Evolutionary conservation across 2,329 filamentous ascomycete species (phyloP).

Genomic region (Xylaria polymorpha): DNA sequence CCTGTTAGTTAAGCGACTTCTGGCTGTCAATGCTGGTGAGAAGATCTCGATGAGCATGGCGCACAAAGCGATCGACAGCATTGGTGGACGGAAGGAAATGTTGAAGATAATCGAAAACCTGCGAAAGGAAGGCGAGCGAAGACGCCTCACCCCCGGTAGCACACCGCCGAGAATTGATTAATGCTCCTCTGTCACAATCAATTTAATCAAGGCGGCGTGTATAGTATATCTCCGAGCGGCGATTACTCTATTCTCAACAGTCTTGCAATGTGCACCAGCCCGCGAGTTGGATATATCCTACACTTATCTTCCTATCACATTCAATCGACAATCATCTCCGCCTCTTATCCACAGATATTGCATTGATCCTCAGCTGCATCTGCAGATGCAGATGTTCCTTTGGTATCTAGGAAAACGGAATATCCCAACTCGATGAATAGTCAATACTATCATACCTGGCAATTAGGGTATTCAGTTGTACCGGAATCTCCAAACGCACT

Average conservation of each 20-base stretch:
- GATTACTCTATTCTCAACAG: neutral
- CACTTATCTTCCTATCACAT: neutral
- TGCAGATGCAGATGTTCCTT: neutral
- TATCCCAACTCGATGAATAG: neutral
- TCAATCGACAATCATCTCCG: neutral
- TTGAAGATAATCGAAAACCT: conserved; percentile 86
- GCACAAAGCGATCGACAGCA: conserved; percentile 84
- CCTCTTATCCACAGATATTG: neutral
- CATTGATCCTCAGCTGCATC: neutral
- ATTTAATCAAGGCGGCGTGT: neutral
- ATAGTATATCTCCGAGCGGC: neutral
- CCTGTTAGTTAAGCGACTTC: conserved; percentile 84
- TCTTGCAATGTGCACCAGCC: neutral
- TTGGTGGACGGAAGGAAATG: conserved; percentile 88
- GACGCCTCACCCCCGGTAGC: conserved; percentile 61
- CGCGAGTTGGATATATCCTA: neutral
- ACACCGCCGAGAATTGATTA: conserved; percentile 60
- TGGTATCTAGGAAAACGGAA: neutral
- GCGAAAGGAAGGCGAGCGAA: conserved; percentile 86
- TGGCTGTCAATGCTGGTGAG: conserved; percentile 81
- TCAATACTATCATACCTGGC: neutral
- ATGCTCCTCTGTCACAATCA: neutral
- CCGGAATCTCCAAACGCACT: neutral
- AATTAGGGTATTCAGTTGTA: neutral
- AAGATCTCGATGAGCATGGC: conserved; percentile 96